Base-by-base conservation (phyloP, 2,329 filamentous ascomycete species). In the Neurospora sp. region DNA sequence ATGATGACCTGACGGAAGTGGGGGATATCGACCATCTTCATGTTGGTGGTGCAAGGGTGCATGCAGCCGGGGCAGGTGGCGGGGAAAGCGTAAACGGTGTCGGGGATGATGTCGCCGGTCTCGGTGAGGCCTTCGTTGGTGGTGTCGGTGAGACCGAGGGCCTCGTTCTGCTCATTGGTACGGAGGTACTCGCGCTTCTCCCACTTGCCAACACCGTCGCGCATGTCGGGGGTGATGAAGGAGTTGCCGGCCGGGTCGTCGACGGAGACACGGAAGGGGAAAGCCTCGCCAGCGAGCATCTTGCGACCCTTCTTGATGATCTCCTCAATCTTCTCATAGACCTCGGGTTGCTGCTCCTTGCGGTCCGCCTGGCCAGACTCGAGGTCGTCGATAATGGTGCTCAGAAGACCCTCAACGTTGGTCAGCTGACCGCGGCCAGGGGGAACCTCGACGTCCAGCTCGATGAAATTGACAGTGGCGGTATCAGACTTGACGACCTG, bases 1-100 rank as follows among this genome's bases (percentile, higher is more conserved):
- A 99, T 86, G 52, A 97, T 90, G 3, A 99, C 96, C 78, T 98
- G 92, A 82, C 97, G 97, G 84, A 99, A 99, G 82, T 97, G 91
- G 0, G 96, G 96, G 72, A 99, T 97, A 77, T 97, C 93, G 70
- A 98, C 93, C 90, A 97, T 97, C 84, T 97, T 97, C 93, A 97
- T 97, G 81, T 97, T 94, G 10, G 96, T 97, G 4, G 89, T 89
- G 81, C 94, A 97, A 4, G 88, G 83, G 80, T 92, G 92, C 77
- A 90, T 89, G 84, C 96, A 99, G 72, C 92, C 95, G 0, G 96
- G 96, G 80, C 96, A 99, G 70, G 89, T 92, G 6, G 94, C 91
- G 2, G 95, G 95, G 82, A 99, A 96, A 71, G 89, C 90, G 83
- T 98, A 98, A 37, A 97, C 91, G 79, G 97, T 91, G 79, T 97